phyloP scores from a whole-genome alignment of 371 early-diverging fungal species.

The Apophysomyces variabilis region DNA sequence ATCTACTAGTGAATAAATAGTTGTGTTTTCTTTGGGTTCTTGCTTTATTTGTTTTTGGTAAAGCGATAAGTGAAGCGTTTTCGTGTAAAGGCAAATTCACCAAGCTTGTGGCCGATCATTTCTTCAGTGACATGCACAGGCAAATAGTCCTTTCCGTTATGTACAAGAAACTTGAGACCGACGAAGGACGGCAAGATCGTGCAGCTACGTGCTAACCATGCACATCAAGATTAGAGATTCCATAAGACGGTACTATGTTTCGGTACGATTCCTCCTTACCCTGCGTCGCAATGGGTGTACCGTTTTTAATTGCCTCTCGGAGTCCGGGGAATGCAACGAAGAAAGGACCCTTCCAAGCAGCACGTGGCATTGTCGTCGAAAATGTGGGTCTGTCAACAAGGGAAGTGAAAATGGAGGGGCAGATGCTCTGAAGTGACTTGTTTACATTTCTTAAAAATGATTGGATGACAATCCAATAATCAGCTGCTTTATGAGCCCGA shows the following conservation, averaged over 20 bases:
- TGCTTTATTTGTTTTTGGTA: constrained; percentile 79
- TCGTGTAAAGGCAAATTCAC: constrained; percentile 93
- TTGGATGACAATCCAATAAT: too few relatives aligned
- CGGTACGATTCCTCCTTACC: constrained; percentile 27
- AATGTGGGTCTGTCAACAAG: not conserved
- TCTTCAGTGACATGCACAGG: constrained; percentile 90
- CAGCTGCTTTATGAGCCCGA: too few relatives aligned
- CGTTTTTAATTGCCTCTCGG: constrained; percentile 50
- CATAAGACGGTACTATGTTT: not conserved
- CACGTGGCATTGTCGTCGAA: constrained; percentile 62
- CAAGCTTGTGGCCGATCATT: constrained; percentile 97
- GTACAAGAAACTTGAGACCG: constrained; percentile 90
- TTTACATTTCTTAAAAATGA: too few relatives aligned
- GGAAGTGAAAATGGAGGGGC: not conserved
- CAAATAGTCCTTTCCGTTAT: constrained; percentile 92
- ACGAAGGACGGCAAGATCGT: constrained; percentile 94
- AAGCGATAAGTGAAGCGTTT: constrained; percentile 90
- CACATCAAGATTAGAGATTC: not conserved
- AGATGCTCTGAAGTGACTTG: too few relatives aligned
- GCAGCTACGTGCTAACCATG: constrained; percentile 72
- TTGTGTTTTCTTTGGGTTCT: not conserved
- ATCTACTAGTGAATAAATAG: constrained; percentile 30
- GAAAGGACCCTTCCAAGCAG: constrained; percentile 96
- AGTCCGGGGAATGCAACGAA: constrained; percentile 82
- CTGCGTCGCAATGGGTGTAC: constrained; percentile 59